A percentile compares a stretch with the other conserved stretches of the same genome.
These are phyloP conservation scores for Rhodotorula paludigena DNA, from an alignment of 768 basidiomycete species.

Conservation along the genomic window DNA sequence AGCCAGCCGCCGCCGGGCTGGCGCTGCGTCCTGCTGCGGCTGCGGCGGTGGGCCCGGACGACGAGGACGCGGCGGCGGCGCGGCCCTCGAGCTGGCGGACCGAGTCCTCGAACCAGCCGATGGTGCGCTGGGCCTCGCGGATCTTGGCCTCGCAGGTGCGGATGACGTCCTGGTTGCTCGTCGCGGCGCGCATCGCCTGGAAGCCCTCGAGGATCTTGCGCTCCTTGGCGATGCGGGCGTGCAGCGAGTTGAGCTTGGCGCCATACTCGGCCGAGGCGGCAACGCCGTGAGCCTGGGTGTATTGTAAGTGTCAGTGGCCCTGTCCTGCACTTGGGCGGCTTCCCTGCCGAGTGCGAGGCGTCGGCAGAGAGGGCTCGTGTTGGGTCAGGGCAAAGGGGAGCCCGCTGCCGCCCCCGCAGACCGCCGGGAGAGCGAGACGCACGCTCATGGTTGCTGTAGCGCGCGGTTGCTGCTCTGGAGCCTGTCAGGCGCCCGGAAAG, in stretches of 20 bases:
- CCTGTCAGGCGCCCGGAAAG: neutral
- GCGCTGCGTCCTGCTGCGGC: neutral
- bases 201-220: constrained; percentile 86
- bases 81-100: constrained; percentile 68
- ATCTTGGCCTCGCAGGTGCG: constrained; percentile 76
- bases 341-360: neutral
- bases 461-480: neutral
- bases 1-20: neutral
- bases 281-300: neutral
- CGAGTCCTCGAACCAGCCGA: constrained; percentile 81
- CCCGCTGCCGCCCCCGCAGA: neutral
- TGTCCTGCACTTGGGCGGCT: fast-evolving
- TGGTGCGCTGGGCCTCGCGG: constrained; percentile 73
- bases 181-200: constrained; percentile 70
- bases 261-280: neutral
- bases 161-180: constrained; percentile 78
- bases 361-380: neutral
- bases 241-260: constrained; percentile 77
- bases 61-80: neutral
- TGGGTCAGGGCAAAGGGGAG: too few relatives aligned
- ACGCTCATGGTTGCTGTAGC: neutral
- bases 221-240: constrained; percentile 84
- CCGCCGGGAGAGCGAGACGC: neutral
- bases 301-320: neutral
- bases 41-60: neutral